phyloP scores from a whole-genome alignment of 352 stramenopile genomes.

The Aphanomyces stellatus region DNA sequence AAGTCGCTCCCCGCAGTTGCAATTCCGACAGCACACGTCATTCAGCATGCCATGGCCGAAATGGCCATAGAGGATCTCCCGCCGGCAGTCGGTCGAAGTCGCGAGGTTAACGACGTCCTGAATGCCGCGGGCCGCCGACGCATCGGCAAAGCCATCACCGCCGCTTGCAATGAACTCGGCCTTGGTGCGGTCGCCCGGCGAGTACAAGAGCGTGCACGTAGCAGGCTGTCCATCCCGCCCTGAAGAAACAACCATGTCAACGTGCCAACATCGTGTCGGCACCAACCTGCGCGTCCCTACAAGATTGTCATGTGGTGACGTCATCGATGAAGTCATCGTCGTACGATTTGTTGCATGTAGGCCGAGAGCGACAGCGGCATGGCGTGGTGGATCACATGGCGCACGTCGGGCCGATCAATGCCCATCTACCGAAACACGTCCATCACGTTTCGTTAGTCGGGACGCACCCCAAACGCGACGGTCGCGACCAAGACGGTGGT shows the following conservation, averaged over 20 bases:
- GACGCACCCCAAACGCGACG: slow-evolving; percentile 59
- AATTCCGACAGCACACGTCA: slow-evolving; percentile 35
- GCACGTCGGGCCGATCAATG: slow-evolving; percentile 65
- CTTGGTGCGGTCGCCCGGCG: slow-evolving; percentile 42
- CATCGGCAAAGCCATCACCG: slow-evolving; percentile 5
- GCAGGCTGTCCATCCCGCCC: slow-evolving; percentile 48
- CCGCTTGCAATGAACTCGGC: slow-evolving; percentile 21
- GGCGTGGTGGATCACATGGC: slow-evolving; percentile 65
- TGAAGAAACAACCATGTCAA: slow-evolving; percentile 40
- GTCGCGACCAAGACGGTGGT: slow-evolving; percentile 70
- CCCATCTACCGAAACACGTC: slow-evolving; percentile 46
- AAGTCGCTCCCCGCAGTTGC: slow-evolving; percentile 42
- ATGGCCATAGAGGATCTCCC: slow-evolving; percentile 43
- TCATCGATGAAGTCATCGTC: slow-evolving; percentile 2
- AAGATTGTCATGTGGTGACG: neutral
- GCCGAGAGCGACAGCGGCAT: slow-evolving; percentile 51
- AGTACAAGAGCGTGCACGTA: slow-evolving; percentile 53
- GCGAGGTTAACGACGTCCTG: slow-evolving; percentile 49
- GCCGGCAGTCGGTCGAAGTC: slow-evolving; percentile 42
- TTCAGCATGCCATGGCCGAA: slow-evolving; percentile 42
- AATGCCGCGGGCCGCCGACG: neutral
- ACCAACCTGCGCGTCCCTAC: slow-evolving; percentile 44
- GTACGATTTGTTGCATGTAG: slow-evolving; percentile 74
- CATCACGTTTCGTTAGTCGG: neutral
- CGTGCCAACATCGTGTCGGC: neutral